Conservation (phyloP, 495 filamentous ascomycete genomes). For the Aspergillus coremiiformis region DNA sequence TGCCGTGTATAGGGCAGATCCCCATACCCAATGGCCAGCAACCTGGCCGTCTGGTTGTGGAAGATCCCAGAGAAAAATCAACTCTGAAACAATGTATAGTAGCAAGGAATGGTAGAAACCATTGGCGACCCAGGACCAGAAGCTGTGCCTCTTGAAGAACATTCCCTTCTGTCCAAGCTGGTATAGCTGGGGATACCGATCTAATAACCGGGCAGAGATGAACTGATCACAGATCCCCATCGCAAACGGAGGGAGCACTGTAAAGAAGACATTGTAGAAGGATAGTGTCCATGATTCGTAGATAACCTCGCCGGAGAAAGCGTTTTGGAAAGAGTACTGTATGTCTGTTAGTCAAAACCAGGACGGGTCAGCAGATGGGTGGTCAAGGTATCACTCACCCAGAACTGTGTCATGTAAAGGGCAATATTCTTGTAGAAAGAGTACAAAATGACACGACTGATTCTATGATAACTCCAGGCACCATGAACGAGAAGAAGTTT, state of each 20-base stretch:
- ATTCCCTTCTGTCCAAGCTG: constrained; percentile 82
- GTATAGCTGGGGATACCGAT: constrained; percentile 96
- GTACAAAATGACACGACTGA: constrained; percentile 93
- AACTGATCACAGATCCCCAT: constrained; percentile 98
- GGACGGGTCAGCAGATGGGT: not conserved
- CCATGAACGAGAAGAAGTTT: constrained; percentile 96
- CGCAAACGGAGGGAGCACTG: constrained; percentile 84
- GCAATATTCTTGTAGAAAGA: constrained; percentile 99
- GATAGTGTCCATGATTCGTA: constrained; percentile 99
- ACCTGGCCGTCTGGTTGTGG: constrained; percentile 65
- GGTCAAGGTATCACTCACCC: constrained; percentile 49
- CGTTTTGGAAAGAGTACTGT: constrained; percentile 95
- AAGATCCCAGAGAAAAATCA: constrained; percentile 75
- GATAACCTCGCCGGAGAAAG: constrained; percentile 95
- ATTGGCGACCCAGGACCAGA: constrained; percentile 85
- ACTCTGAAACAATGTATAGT: constrained; percentile 74
- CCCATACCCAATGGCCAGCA: constrained; percentile 97
- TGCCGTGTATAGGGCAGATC: constrained; percentile 81
- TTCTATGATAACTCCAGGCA: constrained; percentile 94
- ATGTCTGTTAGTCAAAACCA: constrained; percentile 27
- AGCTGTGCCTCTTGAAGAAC: constrained; percentile 88
- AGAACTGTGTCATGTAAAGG: constrained; percentile 98
- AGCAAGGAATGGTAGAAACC: constrained; percentile 95
- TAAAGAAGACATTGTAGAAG: constrained; percentile 99
- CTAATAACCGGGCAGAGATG: constrained; percentile 90